Evolutionary conservation across 2,329 filamentous ascomycete genomes (phyloP).

Genomic region (Blastomyces gilchristii): DNA sequence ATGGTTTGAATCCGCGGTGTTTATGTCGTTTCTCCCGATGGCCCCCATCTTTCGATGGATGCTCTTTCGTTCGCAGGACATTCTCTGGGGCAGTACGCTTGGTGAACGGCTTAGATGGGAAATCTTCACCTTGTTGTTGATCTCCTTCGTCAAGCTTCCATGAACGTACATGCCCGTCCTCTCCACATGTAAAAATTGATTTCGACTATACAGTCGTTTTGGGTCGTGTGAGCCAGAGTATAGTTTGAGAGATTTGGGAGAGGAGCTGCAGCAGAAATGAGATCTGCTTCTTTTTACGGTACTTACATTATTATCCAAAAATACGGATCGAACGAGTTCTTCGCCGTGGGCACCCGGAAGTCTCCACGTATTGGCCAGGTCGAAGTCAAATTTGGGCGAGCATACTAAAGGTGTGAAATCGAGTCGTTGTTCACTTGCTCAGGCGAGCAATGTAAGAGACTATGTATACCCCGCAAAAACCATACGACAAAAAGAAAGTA

Average conservation of each 20-base stretch:
- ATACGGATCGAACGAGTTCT: constrained; percentile 39
- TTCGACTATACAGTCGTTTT: constrained; percentile 21
- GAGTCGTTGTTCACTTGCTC: constrained; percentile 29
- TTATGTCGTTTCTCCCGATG: constrained; percentile 23
- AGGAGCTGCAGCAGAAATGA: neutral
- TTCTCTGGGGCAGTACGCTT: constrained; percentile 3
- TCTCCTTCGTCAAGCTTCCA: constrained; percentile 24
- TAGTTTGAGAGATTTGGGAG: neutral
- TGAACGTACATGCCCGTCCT: constrained; percentile 35
- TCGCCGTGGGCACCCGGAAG: constrained; percentile 40
- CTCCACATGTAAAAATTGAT: constrained; percentile 37
- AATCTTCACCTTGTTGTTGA: constrained; percentile 6
- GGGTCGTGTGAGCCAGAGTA: neutral
- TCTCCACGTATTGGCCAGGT: constrained; percentile 32
- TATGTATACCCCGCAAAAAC: neutral
- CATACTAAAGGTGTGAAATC: constrained; percentile 34
- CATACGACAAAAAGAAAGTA: neutral
- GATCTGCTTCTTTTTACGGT: neutral
- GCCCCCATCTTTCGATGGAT: constrained; percentile 22
- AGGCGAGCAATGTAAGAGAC: constrained; percentile 1
- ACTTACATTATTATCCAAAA: constrained; percentile 36
- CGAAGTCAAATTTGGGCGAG: constrained; percentile 30
- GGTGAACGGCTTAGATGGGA: constrained; percentile 1
- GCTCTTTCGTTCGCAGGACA: constrained; percentile 16
- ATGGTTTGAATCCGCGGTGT: constrained; percentile 33